Conservation (phyloP, 306 rosid genomes). For the Castanea crenata region DNA sequence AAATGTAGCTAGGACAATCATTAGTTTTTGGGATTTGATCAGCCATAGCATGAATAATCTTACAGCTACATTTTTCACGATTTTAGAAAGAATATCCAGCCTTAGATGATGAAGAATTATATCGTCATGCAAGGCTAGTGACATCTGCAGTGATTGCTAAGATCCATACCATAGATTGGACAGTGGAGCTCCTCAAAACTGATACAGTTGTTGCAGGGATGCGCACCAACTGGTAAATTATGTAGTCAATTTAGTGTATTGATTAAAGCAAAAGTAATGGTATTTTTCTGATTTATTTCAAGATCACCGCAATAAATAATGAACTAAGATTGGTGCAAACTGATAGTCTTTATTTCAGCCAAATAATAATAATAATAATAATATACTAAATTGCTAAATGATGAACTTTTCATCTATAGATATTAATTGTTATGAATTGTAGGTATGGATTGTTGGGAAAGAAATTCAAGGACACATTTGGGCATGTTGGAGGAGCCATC, state of each 20-base stretch:
- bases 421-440: background rate
- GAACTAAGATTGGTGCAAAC: too few relatives aligned
- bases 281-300: too few relatives aligned
- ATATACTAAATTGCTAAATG: too few relatives aligned
- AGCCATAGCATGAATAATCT: background rate
- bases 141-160: constrained; percentile 66
- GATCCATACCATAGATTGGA: constrained; percentile 69
- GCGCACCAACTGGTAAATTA: constrained; percentile 49
- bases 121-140: constrained; percentile 57
- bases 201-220: constrained; percentile 55
- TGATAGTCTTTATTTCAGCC: background rate
- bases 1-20: too few relatives aligned
- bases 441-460: constrained; percentile 71
- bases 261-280: too few relatives aligned
- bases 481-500: constrained; percentile 49
- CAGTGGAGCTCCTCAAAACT: constrained; percentile 63
- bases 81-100: constrained; percentile 30
- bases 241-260: background rate
- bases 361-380: too few relatives aligned
- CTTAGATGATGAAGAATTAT: constrained; percentile 46
- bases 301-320: too few relatives aligned
- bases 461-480: constrained; percentile 67
- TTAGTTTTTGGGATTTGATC: too few relatives aligned
- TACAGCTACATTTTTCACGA: background rate
- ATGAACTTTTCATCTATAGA: too few relatives aligned